Evolutionary conservation across 352 stramenopile species (phyloP).

Genomic region (Globisporangium uncinulatum): DNA sequence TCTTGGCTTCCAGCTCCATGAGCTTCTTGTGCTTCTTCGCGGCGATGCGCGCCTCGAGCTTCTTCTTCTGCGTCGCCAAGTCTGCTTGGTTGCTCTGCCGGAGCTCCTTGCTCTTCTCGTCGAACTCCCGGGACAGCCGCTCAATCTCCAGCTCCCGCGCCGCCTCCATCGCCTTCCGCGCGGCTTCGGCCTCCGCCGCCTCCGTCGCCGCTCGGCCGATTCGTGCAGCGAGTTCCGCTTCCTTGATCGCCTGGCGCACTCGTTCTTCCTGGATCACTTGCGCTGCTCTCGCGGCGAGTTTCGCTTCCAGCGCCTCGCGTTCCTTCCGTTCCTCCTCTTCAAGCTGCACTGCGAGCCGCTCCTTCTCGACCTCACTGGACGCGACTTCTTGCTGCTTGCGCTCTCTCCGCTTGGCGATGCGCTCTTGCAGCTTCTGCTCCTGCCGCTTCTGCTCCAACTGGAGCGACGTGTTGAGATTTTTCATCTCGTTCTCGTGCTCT

Average conservation of each 20-base stretch:
- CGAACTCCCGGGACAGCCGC: slow-evolving; percentile 57
- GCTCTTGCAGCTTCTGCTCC: slow-evolving; percentile 61
- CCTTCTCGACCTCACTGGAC: slow-evolving; percentile 16
- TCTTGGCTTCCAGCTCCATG: slow-evolving; percentile 65
- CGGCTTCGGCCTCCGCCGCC: slow-evolving; percentile 29
- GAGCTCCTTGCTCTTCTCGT: slow-evolving; percentile 55
- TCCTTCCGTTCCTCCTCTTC: slow-evolving; percentile 32
- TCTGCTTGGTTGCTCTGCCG: slow-evolving; percentile 52
- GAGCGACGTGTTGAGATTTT: slow-evolving; percentile 33
- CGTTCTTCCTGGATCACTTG: slow-evolving; percentile 46
- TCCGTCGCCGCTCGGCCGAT: slow-evolving; percentile 33
- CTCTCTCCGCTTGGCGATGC: slow-evolving; percentile 43
- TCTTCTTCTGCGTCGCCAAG: slow-evolving; percentile 51
- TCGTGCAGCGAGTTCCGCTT: slow-evolving; percentile 31
- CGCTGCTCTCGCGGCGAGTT: slow-evolving; percentile 26
- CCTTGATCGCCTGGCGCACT: slow-evolving; percentile 42
- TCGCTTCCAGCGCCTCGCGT: slow-evolving; percentile 19
- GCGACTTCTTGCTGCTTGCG: slow-evolving; percentile 31
- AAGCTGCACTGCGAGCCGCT: slow-evolving; percentile 17
- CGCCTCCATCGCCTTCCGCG: slow-evolving; percentile 39
- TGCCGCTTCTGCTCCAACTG: slow-evolving; percentile 51
- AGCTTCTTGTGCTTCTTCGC: slow-evolving; percentile 77
- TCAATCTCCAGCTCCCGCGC: slow-evolving; percentile 44
- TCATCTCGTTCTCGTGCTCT: slow-evolving; percentile 57
- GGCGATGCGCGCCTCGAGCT: slow-evolving; percentile 63